Conservation (phyloP, 805 yeast species). For the Hyphopichia homilentoma region DNA sequence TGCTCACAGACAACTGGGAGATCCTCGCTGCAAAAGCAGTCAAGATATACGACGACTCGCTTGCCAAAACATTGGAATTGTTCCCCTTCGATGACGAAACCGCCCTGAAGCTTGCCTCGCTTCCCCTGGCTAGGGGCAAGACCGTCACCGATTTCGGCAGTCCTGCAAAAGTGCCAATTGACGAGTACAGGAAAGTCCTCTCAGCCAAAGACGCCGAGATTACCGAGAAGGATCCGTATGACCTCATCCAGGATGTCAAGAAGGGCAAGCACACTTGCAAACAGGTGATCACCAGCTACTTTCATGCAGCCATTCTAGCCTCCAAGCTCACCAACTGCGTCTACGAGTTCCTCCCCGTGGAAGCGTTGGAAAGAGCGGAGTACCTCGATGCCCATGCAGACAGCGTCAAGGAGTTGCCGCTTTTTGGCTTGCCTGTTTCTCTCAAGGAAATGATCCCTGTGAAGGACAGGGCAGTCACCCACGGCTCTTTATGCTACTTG, state of each 20-base stretch:
- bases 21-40: conserved; percentile 11
- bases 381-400: conserved; percentile 12
- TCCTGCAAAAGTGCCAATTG: conserved; percentile 17
- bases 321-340: conserved; percentile 15
- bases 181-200: conserved; percentile 9
- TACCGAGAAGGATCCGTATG: conserved; percentile 16
- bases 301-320: conserved; percentile 17
- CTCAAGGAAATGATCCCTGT: conserved; percentile 20
- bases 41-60: conserved; percentile 10
- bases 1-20: conserved; percentile 17
- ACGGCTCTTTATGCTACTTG: conserved; percentile 14
- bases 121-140: conserved; percentile 16
- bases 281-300: conserved; percentile 14
- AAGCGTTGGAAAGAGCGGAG: conserved; percentile 14
- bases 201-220: conserved; percentile 10
- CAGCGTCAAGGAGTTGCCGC: conserved; percentile 5
- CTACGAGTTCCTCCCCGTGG: conserved; percentile 12
- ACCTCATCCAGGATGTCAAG: conserved; percentile 11
- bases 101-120: conserved; percentile 6
- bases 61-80: conserved; percentile 13
- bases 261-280: conserved; percentile 7
- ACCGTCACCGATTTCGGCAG: conserved; percentile 13
- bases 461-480: conserved; percentile 12
- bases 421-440: conserved; percentile 20
- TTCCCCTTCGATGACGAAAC: conserved; percentile 14